Percentiles rank a stretch among this genome's conserved stretches.
These are phyloP conservation scores for Entamoeba invadens DNA, from an alignment of 208 protist species.

Conservation along the genomic window DNA sequence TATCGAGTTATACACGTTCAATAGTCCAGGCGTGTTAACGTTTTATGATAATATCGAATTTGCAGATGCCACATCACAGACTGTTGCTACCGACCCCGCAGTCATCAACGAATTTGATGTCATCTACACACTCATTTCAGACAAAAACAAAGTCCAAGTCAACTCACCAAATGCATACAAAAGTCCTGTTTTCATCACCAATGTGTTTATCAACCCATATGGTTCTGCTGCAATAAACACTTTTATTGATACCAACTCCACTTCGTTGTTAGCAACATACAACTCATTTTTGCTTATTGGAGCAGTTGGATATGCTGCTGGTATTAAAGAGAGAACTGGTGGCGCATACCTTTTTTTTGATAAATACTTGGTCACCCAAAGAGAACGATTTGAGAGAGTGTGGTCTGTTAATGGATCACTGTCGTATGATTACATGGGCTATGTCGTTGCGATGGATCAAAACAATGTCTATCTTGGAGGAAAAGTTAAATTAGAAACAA, in stretches of 20 bases:
- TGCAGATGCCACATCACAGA: not conserved
- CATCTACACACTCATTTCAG: not conserved
- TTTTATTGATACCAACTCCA: not conserved
- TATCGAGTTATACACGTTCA: not conserved
- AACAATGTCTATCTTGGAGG: not conserved
- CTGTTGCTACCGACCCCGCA: not conserved
- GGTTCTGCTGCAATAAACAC: not conserved
- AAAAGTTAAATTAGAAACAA: not conserved
- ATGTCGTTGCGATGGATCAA: not conserved
- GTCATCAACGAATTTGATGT: not conserved
- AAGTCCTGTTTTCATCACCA: not conserved
- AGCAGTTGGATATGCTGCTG: not conserved
- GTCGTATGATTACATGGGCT: not conserved
- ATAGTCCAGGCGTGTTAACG: not conserved
- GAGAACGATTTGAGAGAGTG: not conserved
- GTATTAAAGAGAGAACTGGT: not conserved
- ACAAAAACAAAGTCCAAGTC: not conserved
- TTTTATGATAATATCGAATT: not conserved
- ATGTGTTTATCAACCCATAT: not conserved
- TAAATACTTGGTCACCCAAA: not conserved
- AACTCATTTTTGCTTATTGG: not conserved
- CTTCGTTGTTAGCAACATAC: not conserved
- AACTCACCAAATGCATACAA: not conserved
- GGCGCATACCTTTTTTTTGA: not conserved
- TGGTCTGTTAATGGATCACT: not conserved